These are phyloP conservation scores for Cardamine chenopodiifolia DNA, from an alignment of 345 rosid genomes.

Conservation along the genomic window DNA sequence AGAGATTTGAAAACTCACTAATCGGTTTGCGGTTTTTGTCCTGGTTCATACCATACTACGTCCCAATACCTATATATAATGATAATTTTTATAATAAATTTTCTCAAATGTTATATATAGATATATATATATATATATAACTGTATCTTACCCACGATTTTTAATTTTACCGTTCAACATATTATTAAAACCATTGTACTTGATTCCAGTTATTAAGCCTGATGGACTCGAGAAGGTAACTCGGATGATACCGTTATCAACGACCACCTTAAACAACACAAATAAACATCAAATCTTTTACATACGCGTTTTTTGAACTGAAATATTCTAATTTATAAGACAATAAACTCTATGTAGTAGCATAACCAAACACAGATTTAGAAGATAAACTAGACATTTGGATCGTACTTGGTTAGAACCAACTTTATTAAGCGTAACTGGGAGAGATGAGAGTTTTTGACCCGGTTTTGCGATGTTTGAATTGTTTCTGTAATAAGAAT, in stretches of 20 bases:
- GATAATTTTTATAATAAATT: neutral
- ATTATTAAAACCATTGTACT: slow-evolving; percentile 63
- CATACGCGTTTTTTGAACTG: neutral
- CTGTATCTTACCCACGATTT: slow-evolving; percentile 58
- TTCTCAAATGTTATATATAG: neutral
- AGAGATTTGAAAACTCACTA: slow-evolving; percentile 19
- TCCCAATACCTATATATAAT: slow-evolving; percentile 75
- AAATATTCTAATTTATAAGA: neutral
- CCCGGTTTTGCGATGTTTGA: neutral
- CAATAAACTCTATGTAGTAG: neutral
- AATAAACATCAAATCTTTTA: neutral
- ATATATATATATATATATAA: slow-evolving; percentile 3
- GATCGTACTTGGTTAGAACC: slow-evolving; percentile 33
- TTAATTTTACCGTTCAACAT: slow-evolving; percentile 47
- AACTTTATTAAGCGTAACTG: slow-evolving; percentile 18
- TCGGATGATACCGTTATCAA: slow-evolving; percentile 69
- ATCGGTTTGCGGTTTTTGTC: slow-evolving; percentile 46
- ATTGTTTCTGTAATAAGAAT: slow-evolving; percentile 28
- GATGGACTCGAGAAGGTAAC: slow-evolving; percentile 62
- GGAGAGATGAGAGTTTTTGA: neutral
- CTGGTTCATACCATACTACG: slow-evolving; percentile 64
- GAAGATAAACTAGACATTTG: neutral
- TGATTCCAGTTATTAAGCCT: slow-evolving; percentile 64
- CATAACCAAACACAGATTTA: slow-evolving; percentile 1
- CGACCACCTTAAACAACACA: slow-evolving; percentile 55